phyloP scores from a whole-genome alignment of 805 yeast species.

The Lipomyces spencermartinsiae region DNA sequence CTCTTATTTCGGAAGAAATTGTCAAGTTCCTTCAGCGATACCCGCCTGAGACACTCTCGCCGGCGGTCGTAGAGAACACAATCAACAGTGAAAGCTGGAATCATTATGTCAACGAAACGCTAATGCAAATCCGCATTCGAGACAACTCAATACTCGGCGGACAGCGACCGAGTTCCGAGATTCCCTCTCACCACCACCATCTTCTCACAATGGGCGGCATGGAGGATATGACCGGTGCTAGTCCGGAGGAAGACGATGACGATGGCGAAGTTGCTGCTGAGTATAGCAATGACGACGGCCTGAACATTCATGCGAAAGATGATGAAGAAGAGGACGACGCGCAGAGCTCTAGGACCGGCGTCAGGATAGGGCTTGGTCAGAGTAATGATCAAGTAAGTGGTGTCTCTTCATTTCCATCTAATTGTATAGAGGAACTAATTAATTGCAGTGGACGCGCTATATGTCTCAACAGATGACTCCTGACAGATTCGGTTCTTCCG shows the following conservation, averaged over 20 bases:
- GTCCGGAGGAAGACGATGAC: conserved; percentile 36
- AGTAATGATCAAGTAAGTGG: conserved; percentile 32
- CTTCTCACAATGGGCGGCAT: conserved; percentile 39
- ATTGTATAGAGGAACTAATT: neutral
- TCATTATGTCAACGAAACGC: conserved; percentile 77
- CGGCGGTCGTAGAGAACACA: conserved; percentile 57
- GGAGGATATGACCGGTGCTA: conserved; percentile 39
- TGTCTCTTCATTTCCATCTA: neutral
- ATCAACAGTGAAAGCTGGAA: conserved; percentile 68
- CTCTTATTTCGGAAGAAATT: conserved; percentile 92
- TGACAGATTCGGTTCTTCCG: conserved; percentile 58
- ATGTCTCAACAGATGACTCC: conserved; percentile 76
- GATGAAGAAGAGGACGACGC: conserved; percentile 45
- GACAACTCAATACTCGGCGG: conserved; percentile 94
- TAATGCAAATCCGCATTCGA: conserved; percentile 89
- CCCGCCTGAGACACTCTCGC: conserved; percentile 64
- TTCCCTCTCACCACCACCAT: conserved; percentile 22
- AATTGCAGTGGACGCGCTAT: conserved; percentile 52
- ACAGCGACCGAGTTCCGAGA: conserved; percentile 51
- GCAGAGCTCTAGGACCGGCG: conserved; percentile 31
- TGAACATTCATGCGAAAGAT: conserved; percentile 40
- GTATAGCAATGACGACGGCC: conserved; percentile 22
- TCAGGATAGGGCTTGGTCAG: conserved; percentile 44
- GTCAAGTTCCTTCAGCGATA: conserved; percentile 78
- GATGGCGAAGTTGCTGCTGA: conserved; percentile 41